phyloP scores from a whole-genome alignment of 257 asterid species.

The Echites panduratus region DNA sequence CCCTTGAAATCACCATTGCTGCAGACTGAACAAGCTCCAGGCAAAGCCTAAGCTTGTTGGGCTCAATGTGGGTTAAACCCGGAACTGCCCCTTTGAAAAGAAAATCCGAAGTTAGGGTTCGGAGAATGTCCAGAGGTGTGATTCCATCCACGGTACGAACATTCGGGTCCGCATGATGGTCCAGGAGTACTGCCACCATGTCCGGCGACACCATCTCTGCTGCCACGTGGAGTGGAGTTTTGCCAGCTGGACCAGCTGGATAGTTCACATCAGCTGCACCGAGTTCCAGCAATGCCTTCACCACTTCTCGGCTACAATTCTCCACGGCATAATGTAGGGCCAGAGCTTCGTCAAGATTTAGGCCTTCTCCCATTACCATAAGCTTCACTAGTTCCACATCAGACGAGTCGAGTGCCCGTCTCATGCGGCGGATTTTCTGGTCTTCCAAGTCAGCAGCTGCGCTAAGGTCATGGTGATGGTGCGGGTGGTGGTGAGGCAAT shows the following conservation, averaged over 20 bases:
- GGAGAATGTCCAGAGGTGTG: conserved; percentile 72
- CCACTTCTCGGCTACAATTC: conserved; percentile 81
- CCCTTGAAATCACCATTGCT: conserved; percentile 85
- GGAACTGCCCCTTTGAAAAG: conserved; percentile 85
- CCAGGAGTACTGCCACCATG: conserved; percentile 91
- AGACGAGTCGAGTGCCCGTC: conserved; percentile 86
- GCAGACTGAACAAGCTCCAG: conserved; percentile 90
- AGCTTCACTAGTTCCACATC: conserved; percentile 95
- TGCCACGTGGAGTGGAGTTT: conserved; percentile 77
- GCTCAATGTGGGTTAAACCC: conserved; percentile 71
- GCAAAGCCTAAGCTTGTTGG: conserved; percentile 80
- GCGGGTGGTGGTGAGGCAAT: conserved; percentile 50
- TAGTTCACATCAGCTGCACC: conserved; percentile 94
- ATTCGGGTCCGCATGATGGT: conserved; percentile 94
- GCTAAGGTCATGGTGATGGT: conserved; percentile 29
- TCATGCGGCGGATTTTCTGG: conserved; percentile 81
- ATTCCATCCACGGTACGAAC: conserved; percentile 73
- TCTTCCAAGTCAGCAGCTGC: conserved; percentile 74
- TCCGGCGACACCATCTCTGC: conserved; percentile 98
- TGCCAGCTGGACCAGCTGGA: conserved; percentile 87
- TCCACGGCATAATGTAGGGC: conserved; percentile 88
- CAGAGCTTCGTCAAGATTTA: conserved; percentile 73
- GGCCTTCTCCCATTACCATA: conserved; percentile 98
- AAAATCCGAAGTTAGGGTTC: conserved; percentile 94
- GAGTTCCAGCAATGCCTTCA: conserved; percentile 76